phyloP scores from a whole-genome alignment of 2,329 filamentous ascomycete genomes.

The Calonectria naviculata region DNA sequence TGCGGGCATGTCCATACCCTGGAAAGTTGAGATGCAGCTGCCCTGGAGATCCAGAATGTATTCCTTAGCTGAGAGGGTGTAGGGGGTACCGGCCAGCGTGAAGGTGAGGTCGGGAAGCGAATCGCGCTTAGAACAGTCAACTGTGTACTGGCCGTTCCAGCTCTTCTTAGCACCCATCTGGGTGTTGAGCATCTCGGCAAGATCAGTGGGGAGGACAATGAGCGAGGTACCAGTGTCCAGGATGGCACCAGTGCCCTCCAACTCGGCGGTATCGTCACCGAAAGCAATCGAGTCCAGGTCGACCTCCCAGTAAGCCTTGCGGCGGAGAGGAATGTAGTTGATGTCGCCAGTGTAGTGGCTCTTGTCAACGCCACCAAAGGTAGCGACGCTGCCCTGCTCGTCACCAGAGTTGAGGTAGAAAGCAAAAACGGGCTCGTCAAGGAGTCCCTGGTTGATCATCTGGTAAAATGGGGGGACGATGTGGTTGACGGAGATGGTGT shows the following conservation, averaged over 20 bases:
- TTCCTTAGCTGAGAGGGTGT: slow-evolving; percentile 88
- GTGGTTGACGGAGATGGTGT: slow-evolving; percentile 96
- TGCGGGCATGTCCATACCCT: slow-evolving; percentile 93
- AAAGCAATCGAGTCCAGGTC: slow-evolving; percentile 93
- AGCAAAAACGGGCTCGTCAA: slow-evolving; percentile 94
- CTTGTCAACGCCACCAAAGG: slow-evolving; percentile 90
- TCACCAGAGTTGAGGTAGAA: slow-evolving; percentile 86
- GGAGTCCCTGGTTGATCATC: slow-evolving; percentile 88
- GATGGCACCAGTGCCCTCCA: slow-evolving; percentile 95
- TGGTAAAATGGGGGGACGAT: slow-evolving; percentile 97
- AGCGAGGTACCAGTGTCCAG: slow-evolving; percentile 98
- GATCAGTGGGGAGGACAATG: slow-evolving; percentile 89
- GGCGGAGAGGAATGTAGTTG: slow-evolving; percentile 91
- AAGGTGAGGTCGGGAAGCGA: slow-evolving; percentile 92
- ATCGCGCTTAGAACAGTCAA: slow-evolving; percentile 88
- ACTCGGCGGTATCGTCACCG: slow-evolving; percentile 85
- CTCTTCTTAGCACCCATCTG: slow-evolving; percentile 98
- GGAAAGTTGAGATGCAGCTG: slow-evolving; percentile 96
- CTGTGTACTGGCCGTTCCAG: slow-evolving; percentile 95
- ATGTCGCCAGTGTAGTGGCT: slow-evolving; percentile 86
- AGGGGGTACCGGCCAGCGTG: slow-evolving; percentile 90
- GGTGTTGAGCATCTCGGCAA: slow-evolving; percentile 96
- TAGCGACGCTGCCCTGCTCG: slow-evolving; percentile 83
- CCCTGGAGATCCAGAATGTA: slow-evolving; percentile 97
- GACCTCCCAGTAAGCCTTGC: slow-evolving; percentile 99